A percentile compares a stretch with the other conserved stretches of the same genome.
Conservation (phyloP, 2,329 filamentous ascomycete genomes). For the Stagonosporopsis cucurbitacearum region DNA sequence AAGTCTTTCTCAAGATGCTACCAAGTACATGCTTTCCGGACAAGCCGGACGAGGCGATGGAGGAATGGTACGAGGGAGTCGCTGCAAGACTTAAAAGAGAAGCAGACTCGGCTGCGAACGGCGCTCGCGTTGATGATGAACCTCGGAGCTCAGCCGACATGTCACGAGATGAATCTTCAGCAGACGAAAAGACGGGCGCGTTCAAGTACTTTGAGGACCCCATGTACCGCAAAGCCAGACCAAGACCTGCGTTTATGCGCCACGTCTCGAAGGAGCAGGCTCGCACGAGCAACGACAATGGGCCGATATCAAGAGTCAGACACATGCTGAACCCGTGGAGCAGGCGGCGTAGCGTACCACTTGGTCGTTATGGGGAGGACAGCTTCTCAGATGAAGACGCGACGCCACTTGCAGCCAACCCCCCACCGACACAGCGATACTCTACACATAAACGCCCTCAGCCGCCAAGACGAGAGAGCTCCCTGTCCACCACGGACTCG, state of each 20-base stretch:
- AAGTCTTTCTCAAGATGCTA: constrained; percentile 63
- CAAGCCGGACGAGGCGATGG: constrained; percentile 77
- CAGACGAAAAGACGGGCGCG: constrained; percentile 53
- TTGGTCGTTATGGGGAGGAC: constrained; percentile 37
- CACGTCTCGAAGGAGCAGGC: constrained; percentile 45
- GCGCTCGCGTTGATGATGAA: constrained; percentile 33
- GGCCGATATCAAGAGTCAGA: constrained; percentile 40
- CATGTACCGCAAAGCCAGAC: constrained; percentile 55
- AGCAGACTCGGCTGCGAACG: constrained; percentile 50
- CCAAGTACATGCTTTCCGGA: constrained; percentile 75
- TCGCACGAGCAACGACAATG: constrained; percentile 37
- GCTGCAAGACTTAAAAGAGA: constrained; percentile 73
- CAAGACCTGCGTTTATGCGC: constrained; percentile 53
- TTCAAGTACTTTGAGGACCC: constrained; percentile 59
- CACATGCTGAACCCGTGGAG: constrained; percentile 47
- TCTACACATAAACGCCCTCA: constrained; percentile 41
- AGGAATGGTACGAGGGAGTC: constrained; percentile 83
- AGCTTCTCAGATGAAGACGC: constrained; percentile 39
- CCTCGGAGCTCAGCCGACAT: constrained; percentile 41
- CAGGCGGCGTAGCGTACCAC: constrained; percentile 34
- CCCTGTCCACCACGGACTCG: constrained; percentile 42
- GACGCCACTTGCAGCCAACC: constrained; percentile 35
- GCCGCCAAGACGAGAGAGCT: constrained; percentile 42
- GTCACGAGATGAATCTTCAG: constrained; percentile 45
- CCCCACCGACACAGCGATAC: constrained; percentile 32